Evolutionary conservation across 768 basidiomycete genomes (phyloP), one percentile per base, ranked within the genome.

Genomic region (Boletus rubescentipes): DNA sequence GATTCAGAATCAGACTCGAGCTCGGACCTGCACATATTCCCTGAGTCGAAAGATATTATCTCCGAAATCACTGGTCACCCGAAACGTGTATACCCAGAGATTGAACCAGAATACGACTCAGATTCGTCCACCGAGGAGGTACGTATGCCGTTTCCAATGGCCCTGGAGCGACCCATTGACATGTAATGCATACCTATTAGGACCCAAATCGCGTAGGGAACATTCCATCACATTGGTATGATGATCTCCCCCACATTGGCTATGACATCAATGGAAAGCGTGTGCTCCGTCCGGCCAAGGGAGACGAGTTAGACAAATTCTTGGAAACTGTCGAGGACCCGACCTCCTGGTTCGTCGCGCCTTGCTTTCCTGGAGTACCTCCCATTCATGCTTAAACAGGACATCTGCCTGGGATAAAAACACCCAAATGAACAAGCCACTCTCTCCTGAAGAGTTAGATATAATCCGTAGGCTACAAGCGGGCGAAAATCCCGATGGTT

Each of bases 181-280:
- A 16, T 42, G 54, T 61, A 58, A 51, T 52, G 23, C 35, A 41
- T 49, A 34, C 52, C n/a, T n/a, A n/a, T 50, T 61, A 98, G 94
- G 82, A 85, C 49, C 91, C 90, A n/a, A 98, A 97, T 68, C 91
- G 95, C 55, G 85, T 97, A 61, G 97, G 97, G 49, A 82, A 96
- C 72, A 77, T 99, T 57, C 97, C 97, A 42, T 88, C 89, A 81
- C 94, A 99, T 66, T 99, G 96, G 94, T 99, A 99, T 71, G 97
- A 98, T 69, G 95, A 98, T 76, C 77, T 99, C 61, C 97, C 97
- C n/a, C 97, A 99, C 72, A 82, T 99, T 67, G 97, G 97, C 42
- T 99, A 99, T 73, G 84, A 93, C 71, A 86, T 98, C 62, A 84
- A 94, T 68, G 97, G 97, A 49, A 96, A 93, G 75, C 87, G 87